Conservation (phyloP, 192 early-diverging fungal species). For the Phlyctochytrium bullatum region DNA sequence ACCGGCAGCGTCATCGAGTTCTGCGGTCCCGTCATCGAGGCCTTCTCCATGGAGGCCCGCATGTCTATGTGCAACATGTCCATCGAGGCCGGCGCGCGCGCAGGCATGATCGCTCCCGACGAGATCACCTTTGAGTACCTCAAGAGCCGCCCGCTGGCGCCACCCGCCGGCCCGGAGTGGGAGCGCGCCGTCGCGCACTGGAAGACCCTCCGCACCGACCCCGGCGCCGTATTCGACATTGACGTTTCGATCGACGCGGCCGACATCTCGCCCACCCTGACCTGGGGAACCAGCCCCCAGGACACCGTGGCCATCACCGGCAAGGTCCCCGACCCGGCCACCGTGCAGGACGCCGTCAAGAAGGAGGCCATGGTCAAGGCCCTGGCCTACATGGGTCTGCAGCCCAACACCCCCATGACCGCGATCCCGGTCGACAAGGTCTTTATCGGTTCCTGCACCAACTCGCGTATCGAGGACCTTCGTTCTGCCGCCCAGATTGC, state of each 20-base stretch:
- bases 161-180: conserved; percentile 54
- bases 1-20: conserved; percentile 71
- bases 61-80: conserved; percentile 80
- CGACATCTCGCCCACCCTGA: conserved; percentile 61
- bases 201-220: conserved; percentile 56
- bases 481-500: conserved; percentile 60
- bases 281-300: conserved; percentile 72
- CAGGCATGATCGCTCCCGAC: conserved; percentile 73
- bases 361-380: conserved; percentile 53
- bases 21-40: conserved; percentile 52
- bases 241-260: conserved; percentile 55
- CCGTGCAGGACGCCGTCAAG: conserved; percentile 35
- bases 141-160: conserved; percentile 58
- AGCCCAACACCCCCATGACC: conserved; percentile 56
- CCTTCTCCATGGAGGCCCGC: conserved; percentile 62
- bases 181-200: conserved; percentile 62
- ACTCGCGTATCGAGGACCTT: conserved; percentile 73
- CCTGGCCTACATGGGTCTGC: conserved; percentile 63
- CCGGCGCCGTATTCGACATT: conserved; percentile 62
- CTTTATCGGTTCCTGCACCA: conserved; percentile 73
- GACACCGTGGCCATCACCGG: conserved; percentile 64
- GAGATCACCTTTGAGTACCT: conserved; percentile 68
- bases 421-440: conserved; percentile 65
- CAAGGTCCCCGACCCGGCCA: conserved; percentile 56
- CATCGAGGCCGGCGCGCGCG: conserved; percentile 70